Evolutionary conservation across 116 monocot genomes (phyloP), one percentile per base, ranked within the genome.

Genomic region (Papilionanthe hybrid): DNA sequence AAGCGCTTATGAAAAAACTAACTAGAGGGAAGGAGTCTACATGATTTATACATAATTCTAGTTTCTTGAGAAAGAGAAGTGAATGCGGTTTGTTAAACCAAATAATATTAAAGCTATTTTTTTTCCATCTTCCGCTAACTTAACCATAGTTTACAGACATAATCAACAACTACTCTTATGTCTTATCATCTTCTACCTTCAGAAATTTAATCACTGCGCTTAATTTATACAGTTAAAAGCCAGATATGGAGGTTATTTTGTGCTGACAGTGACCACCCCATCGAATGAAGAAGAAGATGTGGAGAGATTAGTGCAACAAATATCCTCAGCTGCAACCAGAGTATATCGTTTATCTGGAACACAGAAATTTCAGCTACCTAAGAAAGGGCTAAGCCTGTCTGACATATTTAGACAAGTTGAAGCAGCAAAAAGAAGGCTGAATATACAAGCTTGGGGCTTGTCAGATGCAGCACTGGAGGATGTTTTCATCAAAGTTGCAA

Each of bases 401-500:
- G 82, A 86, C 29, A 84, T 85, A 42, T 87, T 89, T 71, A 15
- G 77, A 29, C 79, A 79, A 37, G 79, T 86, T 4, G 86, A 86
- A 65, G 53, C 67, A 28, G 86, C 86, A 19, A 89, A 87, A 71
- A 75, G 53, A 23, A 74, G 48, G 13, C 68, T 89, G 56, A 45
- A 44, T 5, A 86, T 89, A 60, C 75, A 84, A 7, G 89, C 84
- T 45, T 89, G 86, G 82, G 89, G 87, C 9, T 43, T 89, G 37
- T 82, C 85, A 22, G 85, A 87, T 71, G 77, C 80, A 15, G 85
- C 87, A 7, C 63, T 89, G 63, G 89, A 89, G 63, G 89, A 89
- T 80, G 89, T 89, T 29, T 89, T 89, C 81, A 86, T 86, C 55
- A 89, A 89, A 67, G 89, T 89, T 42, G 85, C 88, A 9, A 88